Percentiles rank a stretch among this genome's conserved stretches.
Conservation (phyloP, 139 green algal genomes). For the Chlorella sp. region DNA sequence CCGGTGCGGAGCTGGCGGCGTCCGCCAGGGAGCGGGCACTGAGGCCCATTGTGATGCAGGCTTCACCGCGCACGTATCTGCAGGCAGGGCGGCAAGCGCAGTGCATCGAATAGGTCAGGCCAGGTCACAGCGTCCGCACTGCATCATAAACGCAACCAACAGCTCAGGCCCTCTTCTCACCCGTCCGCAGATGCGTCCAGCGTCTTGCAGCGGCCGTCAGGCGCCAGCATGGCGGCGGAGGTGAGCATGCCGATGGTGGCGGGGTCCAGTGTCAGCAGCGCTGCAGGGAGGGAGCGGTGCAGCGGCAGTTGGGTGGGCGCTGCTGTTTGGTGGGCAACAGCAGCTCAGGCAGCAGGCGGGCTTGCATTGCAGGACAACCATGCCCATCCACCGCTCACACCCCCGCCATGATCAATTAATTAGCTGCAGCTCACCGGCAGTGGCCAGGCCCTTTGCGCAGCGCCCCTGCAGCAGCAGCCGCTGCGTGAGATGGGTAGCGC, state of each 20-base stretch:
- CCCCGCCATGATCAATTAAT: neutral
- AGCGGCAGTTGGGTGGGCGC: neutral
- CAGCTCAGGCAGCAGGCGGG: too few relatives aligned
- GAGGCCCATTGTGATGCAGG: constrained; percentile 52
- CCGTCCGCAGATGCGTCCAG: constrained; percentile 46
- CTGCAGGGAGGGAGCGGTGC: neutral
- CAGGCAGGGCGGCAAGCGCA: neutral
- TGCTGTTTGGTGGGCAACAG: neutral
- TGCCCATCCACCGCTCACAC: neutral
- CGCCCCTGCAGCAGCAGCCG: constrained; percentile 32
- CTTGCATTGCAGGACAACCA: neutral
- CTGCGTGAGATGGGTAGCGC: constrained; percentile 53
- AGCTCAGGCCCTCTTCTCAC: constrained; percentile 35
- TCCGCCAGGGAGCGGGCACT: neutral
- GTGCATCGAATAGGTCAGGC: neutral
- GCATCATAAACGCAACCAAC: neutral
- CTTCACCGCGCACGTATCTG: constrained; percentile 83
- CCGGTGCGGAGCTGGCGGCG: neutral
- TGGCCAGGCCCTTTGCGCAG: constrained; percentile 26
- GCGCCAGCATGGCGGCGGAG: constrained; percentile 53
- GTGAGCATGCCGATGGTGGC: constrained; percentile 61
- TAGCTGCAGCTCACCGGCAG: constrained; percentile 12
- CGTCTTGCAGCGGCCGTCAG: constrained; percentile 52
- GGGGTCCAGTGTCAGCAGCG: constrained; percentile 68
- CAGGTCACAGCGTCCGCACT: neutral